Percentiles rank a stretch among this genome's conserved stretches.
Conservation (phyloP, 495 filamentous ascomycete genomes). For the Cudoniella acicularis region DNA sequence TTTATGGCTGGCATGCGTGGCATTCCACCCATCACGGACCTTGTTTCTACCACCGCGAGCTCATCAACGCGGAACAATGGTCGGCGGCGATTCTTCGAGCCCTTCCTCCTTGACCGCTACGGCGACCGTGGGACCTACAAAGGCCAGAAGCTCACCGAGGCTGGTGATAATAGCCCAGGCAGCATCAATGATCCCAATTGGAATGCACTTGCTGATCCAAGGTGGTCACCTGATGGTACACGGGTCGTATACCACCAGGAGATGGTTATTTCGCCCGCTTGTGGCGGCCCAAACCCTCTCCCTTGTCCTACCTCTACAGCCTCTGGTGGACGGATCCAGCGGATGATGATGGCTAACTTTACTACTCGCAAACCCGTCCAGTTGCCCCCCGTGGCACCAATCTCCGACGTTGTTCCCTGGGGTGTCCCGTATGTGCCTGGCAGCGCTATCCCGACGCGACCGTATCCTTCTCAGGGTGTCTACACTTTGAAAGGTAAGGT, state of each 20-base stretch:
- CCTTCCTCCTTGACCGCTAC: slow-evolving; percentile 25
- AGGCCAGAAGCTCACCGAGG: slow-evolving; percentile 27
- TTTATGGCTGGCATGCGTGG: slow-evolving; percentile 29
- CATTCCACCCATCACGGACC: slow-evolving; percentile 26
- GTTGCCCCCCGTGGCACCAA: background rate
- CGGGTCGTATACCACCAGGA: slow-evolving; percentile 24
- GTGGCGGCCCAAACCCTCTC: slow-evolving; percentile 19
- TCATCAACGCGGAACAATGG: slow-evolving; percentile 28
- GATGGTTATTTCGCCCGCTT: slow-evolving; percentile 12
- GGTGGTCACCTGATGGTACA: slow-evolving; percentile 24
- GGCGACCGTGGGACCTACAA: slow-evolving; percentile 26
- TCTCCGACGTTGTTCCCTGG: slow-evolving; percentile 21
- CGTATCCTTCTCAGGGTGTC: slow-evolving; percentile 1
- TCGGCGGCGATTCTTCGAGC: slow-evolving; percentile 27
- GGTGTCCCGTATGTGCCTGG: slow-evolving; percentile 23
- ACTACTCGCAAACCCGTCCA: slow-evolving; percentile 18
- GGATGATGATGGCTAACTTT: slow-evolving; percentile 21
- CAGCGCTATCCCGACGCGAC: background rate
- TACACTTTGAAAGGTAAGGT: slow-evolving; percentile 20
- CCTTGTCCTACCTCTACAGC: slow-evolving; percentile 22
- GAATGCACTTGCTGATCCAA: slow-evolving; percentile 28
- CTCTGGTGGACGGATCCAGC: slow-evolving; percentile 11
- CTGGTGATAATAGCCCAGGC: slow-evolving; percentile 23
- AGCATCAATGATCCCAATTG: slow-evolving; percentile 28
- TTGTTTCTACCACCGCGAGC: slow-evolving; percentile 8